Base-by-base conservation (phyloP, 2,329 filamentous ascomycete species). In the Fusarium sp. region DNA sequence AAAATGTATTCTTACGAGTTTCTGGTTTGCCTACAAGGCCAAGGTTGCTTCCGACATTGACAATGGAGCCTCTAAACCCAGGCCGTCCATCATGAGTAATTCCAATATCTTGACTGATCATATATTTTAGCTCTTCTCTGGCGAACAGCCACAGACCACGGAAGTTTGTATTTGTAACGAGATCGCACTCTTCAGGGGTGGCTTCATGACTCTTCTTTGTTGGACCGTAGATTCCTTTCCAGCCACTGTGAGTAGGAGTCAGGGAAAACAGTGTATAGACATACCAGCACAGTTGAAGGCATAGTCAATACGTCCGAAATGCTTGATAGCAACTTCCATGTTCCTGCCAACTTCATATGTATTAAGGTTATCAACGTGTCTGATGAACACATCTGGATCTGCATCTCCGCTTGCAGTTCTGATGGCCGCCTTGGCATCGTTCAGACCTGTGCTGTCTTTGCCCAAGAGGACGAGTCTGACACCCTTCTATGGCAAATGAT, bases 141-240 rank as follows among this genome's bases (percentile, higher is more conserved):
- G 82, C 82, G n/a, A 80, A 82, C 10, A 86, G 75, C 85, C 85
- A 86, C 12, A 80, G 75, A 2, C 85, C 85, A 14, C 84, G 79
- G 48, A 84, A 85, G 69, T 86, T 86, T 61, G 84, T 79, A 30
- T 74, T 71, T 41, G 83, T 83, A 59, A 86, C 80, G 1, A 78
- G 65, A 65, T 86, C 85, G 57, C 86, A 86, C 31, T 85, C 82
- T 4, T 78, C 73, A 12, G 75, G 57, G 70, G 74, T 72, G 14
- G 81, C 80, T 45, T 81, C 79, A 47, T 82, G 78, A 2, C 83
- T 84, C 7, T 78, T 76, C 20, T 80, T 79, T 31, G 78, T 78
- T 35, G 79, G 78, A n/a, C 81, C 80, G 31, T 84, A 78, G 12
- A 85, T 81, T n/a, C 83, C 80, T 79, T 11, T 8, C n/a, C 55